Conservation (phyloP, 805 yeast species). For the Sugiyamaella boreocaroliniensis region DNA sequence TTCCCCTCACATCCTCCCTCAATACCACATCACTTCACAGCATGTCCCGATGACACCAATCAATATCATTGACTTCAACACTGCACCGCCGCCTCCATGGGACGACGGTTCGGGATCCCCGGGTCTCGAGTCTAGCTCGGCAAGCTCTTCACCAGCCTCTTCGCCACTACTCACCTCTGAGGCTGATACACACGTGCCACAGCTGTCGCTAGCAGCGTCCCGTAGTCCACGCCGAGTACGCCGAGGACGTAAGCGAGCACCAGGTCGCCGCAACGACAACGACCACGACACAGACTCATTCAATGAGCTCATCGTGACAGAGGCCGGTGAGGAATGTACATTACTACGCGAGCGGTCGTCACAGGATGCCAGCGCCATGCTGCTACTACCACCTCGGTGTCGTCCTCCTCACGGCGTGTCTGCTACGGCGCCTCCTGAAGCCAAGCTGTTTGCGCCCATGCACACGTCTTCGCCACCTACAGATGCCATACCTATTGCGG, state of each 20-base stretch:
- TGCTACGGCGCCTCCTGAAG: neutral
- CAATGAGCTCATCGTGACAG: conserved; percentile 4
- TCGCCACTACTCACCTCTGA: conserved; percentile 4
- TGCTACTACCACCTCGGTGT: neutral
- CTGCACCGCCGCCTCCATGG: neutral
- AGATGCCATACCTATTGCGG: neutral
- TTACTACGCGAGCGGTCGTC: conserved; percentile 1
- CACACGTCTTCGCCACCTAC: neutral
- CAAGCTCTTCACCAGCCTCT: conserved; percentile 2
- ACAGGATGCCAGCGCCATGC: neutral
- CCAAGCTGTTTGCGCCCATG: neutral
- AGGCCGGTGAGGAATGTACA: conserved; percentile 12
- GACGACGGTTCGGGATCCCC: neutral
- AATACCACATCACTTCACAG: too few species aligned
- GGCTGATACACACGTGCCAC: neutral
- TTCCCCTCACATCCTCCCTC: too few species aligned
- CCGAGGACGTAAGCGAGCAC: neutral
- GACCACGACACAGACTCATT: neutral
- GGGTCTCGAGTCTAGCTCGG: conserved; percentile 8
- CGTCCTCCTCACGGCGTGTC: neutral
- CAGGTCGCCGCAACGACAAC: neutral
- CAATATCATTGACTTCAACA: too few species aligned
- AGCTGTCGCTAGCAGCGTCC: neutral
- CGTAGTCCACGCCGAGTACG: neutral
- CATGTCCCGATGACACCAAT: too few species aligned